Evolutionary conservation across 2,329 filamentous ascomycete species (phyloP).

Genomic region (Penicillium nordicum): DNA sequence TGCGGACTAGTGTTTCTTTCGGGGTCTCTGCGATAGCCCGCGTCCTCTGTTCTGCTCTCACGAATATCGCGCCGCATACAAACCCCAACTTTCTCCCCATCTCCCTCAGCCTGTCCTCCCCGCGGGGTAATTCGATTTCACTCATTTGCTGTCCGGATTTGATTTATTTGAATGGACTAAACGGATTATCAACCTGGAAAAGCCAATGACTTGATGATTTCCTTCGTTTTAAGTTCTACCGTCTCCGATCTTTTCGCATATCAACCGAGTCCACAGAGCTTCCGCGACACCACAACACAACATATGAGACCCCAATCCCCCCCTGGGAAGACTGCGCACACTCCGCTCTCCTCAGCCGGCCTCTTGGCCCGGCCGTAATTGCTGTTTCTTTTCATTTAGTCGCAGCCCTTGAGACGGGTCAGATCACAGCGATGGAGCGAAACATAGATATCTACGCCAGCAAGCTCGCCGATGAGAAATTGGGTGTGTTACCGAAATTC

Average conservation of each 20-base stretch:
- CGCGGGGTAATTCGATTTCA: conserved; percentile 12
- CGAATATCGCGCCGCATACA: conserved; percentile 29
- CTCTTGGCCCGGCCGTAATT: conserved; percentile 38
- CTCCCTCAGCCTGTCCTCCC: conserved; percentile 16
- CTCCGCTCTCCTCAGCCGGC: conserved; percentile 33
- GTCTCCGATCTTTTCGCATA: conserved; percentile 28
- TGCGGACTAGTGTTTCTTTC: conserved; percentile 35
- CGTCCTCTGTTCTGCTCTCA: conserved; percentile 32
- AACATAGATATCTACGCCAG: conserved; percentile 50
- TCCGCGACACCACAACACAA: conserved; percentile 22
- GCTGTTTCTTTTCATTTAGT: conserved; percentile 17
- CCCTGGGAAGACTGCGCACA: conserved; percentile 25
- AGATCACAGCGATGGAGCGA: conserved; percentile 40
- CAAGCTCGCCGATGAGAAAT: conserved; percentile 48
- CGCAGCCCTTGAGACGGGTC: conserved; percentile 23
- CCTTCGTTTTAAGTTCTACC: conserved; percentile 15
- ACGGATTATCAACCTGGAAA: conserved; percentile 9
- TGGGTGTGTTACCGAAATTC: conserved; percentile 39
- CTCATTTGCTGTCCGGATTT: conserved; percentile 16
- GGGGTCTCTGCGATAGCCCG: conserved; percentile 41
- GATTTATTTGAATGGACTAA: conserved; percentile 13
- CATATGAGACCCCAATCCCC: conserved; percentile 30
- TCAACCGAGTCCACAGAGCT: conserved; percentile 24
- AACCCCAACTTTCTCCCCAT: conserved; percentile 22
- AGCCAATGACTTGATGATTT: conserved; percentile 35